phyloP scores from a whole-genome alignment of 129 eudicot genomes.

The Lactuca sativa region DNA sequence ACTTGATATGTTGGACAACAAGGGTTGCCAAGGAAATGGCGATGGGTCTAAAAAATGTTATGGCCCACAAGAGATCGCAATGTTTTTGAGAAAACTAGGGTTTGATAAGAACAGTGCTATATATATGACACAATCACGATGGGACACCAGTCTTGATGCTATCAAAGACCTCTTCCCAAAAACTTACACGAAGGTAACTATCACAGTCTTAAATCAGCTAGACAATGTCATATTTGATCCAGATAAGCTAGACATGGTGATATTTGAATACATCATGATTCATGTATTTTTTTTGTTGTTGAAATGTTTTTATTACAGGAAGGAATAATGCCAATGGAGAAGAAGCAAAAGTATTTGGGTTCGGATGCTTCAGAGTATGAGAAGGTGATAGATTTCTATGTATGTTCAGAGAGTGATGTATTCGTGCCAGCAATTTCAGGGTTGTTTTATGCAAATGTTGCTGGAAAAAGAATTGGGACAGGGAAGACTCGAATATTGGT shows the following conservation, averaged over 20 bases:
- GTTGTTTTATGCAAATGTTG: conserved; percentile 88
- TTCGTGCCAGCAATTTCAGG: conserved; percentile 95
- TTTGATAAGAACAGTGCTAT: conserved; percentile 74
- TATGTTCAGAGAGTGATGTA: conserved; percentile 79
- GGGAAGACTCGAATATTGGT: conserved; percentile 89
- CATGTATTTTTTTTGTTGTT: not conserved
- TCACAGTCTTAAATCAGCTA: not conserved
- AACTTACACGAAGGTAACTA: conserved; percentile 83
- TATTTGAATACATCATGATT: too few species aligned
- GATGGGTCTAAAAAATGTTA: conserved; percentile 72
- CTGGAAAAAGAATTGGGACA: conserved; percentile 87
- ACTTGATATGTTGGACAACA: conserved; percentile 78
- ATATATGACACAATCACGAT: conserved; percentile 85
- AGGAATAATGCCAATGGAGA: conserved; percentile 80
- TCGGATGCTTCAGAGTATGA: conserved; percentile 67
- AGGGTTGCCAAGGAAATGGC: conserved; percentile 75
- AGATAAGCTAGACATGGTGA: too few species aligned
- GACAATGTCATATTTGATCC: not conserved
- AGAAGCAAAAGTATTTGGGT: conserved; percentile 58
- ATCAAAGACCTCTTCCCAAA: conserved; percentile 84
- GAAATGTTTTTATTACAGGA: conserved; percentile 50
- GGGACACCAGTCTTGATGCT: conserved; percentile 84
- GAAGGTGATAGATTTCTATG: conserved; percentile 80
- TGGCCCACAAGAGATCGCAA: conserved; percentile 74
- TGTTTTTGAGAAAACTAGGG: conserved; percentile 72